Percentiles rank a stretch among this genome's conserved stretches.
These are phyloP conservation scores for Leccinellum rugosiceps DNA, from an alignment of 768 basidiomycete species.

Conservation along the genomic window DNA sequence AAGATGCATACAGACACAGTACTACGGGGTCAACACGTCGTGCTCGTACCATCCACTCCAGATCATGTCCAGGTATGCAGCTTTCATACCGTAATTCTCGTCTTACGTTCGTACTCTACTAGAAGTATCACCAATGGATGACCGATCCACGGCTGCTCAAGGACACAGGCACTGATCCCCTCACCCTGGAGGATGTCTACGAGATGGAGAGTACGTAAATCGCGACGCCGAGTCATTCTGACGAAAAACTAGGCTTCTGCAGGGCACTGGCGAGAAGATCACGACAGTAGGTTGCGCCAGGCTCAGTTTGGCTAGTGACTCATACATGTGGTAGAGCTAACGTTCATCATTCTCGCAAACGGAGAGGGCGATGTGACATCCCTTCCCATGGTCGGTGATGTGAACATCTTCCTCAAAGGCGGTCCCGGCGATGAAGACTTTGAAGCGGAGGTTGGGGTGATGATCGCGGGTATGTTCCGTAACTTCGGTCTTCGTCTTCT, in stretches of 20 bases:
- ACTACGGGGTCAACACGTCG: conserved; percentile 61
- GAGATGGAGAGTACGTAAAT: conserved; percentile 76
- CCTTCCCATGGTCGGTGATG: conserved; percentile 84
- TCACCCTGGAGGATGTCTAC: conserved; percentile 77
- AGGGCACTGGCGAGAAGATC: conserved; percentile 86
- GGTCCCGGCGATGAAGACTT: conserved; percentile 39
- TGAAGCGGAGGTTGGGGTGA: conserved; percentile 86
- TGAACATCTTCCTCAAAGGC: conserved; percentile 83
- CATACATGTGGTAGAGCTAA: conserved; percentile 55
- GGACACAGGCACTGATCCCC: conserved; percentile 81
- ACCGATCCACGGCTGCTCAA: conserved; percentile 62
- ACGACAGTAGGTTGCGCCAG: conserved; percentile 56
- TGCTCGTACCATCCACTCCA: conserved; percentile 79
- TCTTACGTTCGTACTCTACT: conserved; percentile 21
- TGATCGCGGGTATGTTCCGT: conserved; percentile 73
- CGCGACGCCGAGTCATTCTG: background rate
- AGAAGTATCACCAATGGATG: conserved; percentile 95
- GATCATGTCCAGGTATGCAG: conserved; percentile 40
- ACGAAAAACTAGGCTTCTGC: background rate
- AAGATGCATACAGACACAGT: conserved; percentile 33
- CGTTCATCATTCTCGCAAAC: conserved; percentile 78
- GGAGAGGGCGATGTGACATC: conserved; percentile 28
- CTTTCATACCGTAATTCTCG: background rate
- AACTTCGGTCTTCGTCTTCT: background rate
- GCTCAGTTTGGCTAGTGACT: background rate